Evolutionary conservation across 768 basidiomycete species (phyloP), one percentile per base, ranked within the genome.

Genomic region (Exidia glandulosa): DNA sequence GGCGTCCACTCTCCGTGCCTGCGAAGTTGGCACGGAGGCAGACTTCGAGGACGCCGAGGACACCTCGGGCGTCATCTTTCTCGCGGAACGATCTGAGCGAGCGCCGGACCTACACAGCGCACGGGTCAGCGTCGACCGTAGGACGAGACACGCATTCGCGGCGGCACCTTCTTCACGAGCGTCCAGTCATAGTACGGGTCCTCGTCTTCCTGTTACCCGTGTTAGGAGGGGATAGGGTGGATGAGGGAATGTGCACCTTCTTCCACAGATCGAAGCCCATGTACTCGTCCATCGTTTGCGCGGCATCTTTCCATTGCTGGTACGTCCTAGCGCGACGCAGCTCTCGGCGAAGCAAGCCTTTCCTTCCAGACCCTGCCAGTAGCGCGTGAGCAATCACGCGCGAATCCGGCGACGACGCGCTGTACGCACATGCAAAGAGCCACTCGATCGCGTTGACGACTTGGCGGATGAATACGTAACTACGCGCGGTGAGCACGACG

Each of bases 361-460:
- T 93, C 62, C 81, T 78, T 7, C 95, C 95, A 58, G 91, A 75
- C 91, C 93, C 91, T 93, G 62, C 36, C 37, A 14, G 3, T 25
- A 13, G n/a, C n/a, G n/a, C 13, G 60, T 27, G 9, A 19, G 29
- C 29, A 32, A 10, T n/a, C 30, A 50, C 34, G 12, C 3, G 54
- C 16, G 33, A 61, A 25, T 56, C 55, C 33, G 37, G 1, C 23
- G 3, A 16, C 30, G 3, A 50, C 25, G 1, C 37, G n/a, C 62
- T 19, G 12, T 45, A 69, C 76, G 64, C 68, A 94, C 94, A 97
- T 54, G 92, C 92, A 29, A 87, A 83, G 48, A 95, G 69, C 83
- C 86, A 97, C 73, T 99, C 95, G 69, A 96, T 91, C 3, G 90
- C 80, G 68, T 97, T 97, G 47, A 99, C 96, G 19, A 95, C 67